Percentiles rank a stretch among this genome's conserved stretches.
These are phyloP conservation scores for Vitis hybrid DNA, from an alignment of 177 flowering plant genomes.

Conservation along the genomic window DNA sequence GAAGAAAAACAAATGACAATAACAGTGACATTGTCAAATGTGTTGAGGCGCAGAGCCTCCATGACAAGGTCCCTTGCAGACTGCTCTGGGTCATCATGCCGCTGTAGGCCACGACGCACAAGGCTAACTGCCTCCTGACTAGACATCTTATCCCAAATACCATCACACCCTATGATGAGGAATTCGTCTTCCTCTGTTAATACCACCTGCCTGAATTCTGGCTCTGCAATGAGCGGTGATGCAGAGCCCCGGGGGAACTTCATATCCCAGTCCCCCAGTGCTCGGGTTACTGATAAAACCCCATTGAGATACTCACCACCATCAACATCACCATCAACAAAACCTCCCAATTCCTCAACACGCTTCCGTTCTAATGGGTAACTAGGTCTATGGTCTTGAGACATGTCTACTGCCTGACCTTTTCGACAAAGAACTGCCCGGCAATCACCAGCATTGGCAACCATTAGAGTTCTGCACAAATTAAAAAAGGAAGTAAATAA, in stretches of 20 bases:
- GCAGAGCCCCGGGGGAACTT: constrained; percentile 30
- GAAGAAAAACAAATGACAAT: constrained; percentile 36
- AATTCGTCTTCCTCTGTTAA: constrained; percentile 45
- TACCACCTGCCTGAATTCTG: constrained; percentile 28
- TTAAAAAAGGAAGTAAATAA: background rate
- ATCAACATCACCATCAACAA: constrained; percentile 16
- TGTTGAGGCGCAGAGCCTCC: constrained; percentile 32
- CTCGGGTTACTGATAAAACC: constrained; percentile 36
- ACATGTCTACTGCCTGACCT: constrained; percentile 40
- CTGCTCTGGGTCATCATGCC: constrained; percentile 39
- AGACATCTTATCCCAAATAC: constrained; percentile 44
- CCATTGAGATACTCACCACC: constrained; percentile 39
- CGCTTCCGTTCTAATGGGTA: constrained; percentile 30
- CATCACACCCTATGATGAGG: constrained; percentile 39
- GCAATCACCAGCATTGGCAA: constrained; percentile 47
- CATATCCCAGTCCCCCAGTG: constrained; percentile 49
- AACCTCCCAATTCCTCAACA: constrained; percentile 39
- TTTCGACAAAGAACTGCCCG: constrained; percentile 43
- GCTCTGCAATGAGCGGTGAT: constrained; percentile 40
- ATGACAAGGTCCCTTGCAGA: constrained; percentile 37
- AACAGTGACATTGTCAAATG: constrained; percentile 40
- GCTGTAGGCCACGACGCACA: constrained; percentile 27
- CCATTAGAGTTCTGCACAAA: constrained; percentile 31
- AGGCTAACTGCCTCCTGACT: constrained; percentile 41
- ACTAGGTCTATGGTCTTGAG: constrained; percentile 38